Evolutionary conservation across 768 basidiomycete genomes (phyloP).

Genomic region (Guyanaporus albipodus): DNA sequence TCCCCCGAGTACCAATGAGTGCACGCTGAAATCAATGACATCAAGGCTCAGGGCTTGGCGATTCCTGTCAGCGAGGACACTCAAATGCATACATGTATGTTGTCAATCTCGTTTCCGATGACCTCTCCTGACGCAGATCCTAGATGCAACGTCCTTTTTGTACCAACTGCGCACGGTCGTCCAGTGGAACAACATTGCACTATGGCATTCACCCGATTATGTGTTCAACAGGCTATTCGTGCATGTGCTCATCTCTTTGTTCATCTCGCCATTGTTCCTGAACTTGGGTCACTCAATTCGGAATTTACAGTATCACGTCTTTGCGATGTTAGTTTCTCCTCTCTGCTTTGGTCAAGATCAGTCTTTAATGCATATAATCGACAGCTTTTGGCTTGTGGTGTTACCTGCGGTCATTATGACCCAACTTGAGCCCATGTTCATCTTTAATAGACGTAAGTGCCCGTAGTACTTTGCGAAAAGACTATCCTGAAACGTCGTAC

Average conservation of each 20-base stretch:
- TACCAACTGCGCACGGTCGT: conserved; percentile 72
- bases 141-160: conserved; percentile 72
- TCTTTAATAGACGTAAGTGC: conserved; percentile 53
- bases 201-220: conserved; percentile 85
- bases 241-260: conserved; percentile 64
- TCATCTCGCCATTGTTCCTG: conserved; percentile 76
- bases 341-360: neutral
- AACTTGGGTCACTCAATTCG: conserved; percentile 60
- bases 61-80: conserved; percentile 38
- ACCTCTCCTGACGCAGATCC: neutral
- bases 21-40: conserved; percentile 40
- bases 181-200: conserved; percentile 58
- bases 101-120: neutral
- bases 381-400: conserved; percentile 62
- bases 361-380: neutral
- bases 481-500: neutral
- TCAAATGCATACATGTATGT: conserved; percentile 47
- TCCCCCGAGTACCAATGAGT: conserved; percentile 53
- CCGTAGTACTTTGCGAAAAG: conserved; percentile 25
- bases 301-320: conserved; percentile 77
- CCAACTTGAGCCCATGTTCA: conserved; percentile 72
- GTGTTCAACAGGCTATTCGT: conserved; percentile 80
- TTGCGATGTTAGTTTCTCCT: conserved; percentile 55
- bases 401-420: conserved; percentile 74
- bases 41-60: conserved; percentile 47